Conservation (phyloP, 2,329 filamentous ascomycete species). For the Ramularia endophylla region DNA sequence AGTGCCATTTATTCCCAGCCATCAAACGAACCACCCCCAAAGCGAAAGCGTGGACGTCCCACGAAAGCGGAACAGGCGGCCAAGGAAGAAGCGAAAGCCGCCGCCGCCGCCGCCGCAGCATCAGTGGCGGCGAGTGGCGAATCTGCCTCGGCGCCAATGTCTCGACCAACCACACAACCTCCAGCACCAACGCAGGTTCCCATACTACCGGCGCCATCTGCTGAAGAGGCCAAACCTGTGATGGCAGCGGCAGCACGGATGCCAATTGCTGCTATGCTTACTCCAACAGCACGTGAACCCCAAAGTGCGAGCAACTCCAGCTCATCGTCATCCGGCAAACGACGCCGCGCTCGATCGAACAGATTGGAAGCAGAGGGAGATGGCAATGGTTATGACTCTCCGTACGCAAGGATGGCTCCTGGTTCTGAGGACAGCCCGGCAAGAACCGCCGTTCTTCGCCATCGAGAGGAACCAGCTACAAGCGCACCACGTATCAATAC, state of each 20-base stretch:
- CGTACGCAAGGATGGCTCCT: constrained; percentile 17
- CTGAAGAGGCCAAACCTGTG: constrained; percentile 16
- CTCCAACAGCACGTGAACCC: constrained; percentile 21
- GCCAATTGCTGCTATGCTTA: constrained; percentile 31
- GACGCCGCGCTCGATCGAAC: constrained; percentile 24
- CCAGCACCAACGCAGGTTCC: constrained; percentile 5
- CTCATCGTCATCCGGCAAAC: constrained; percentile 29
- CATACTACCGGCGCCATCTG: constrained; percentile 5
- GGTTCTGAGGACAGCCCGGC: constrained; percentile 22
- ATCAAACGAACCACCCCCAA: constrained; percentile 27
- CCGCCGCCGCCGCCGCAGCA: constrained; percentile 24
- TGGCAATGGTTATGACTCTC: constrained; percentile 22
- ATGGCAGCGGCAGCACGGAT: constrained; percentile 25
- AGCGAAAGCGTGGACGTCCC: constrained; percentile 44
- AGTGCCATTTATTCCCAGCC: constrained; percentile 11
- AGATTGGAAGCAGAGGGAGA: constrained; percentile 16
- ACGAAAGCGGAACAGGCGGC: constrained; percentile 43
- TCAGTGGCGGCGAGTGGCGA: constrained; percentile 26
- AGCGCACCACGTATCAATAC: constrained; percentile 6
- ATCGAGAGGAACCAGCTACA: constrained; percentile 18
- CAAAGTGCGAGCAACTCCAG: constrained; percentile 25
- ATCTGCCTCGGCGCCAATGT: constrained; percentile 32
- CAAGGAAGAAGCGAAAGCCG: constrained; percentile 34
- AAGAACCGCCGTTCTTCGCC: constrained; percentile 22
- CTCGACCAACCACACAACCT: constrained; percentile 9